Conservation (phyloP, 176 grass and related monocot species). For the Themeda triandra region DNA sequence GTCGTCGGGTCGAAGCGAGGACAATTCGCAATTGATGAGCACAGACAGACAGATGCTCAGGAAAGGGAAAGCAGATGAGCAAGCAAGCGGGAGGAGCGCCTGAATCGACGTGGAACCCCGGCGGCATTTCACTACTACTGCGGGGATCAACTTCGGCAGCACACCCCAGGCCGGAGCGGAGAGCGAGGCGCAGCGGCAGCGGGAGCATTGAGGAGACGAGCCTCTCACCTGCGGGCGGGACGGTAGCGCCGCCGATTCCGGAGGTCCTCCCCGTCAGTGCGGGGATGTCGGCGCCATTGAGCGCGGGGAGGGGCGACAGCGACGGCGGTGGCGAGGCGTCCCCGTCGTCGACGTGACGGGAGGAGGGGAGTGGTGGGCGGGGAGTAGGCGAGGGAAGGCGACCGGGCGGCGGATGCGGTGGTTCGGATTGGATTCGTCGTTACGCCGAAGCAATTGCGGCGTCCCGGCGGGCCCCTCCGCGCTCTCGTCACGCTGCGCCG, state of each 20-base stretch:
- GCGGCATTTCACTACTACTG: neutral
- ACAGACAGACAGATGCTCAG: too few relatives aligned
- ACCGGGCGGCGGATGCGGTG: neutral
- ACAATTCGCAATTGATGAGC: neutral
- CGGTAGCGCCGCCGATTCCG: neutral
- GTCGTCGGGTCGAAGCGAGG: neutral
- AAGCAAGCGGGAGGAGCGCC: neutral
- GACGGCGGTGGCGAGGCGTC: neutral
- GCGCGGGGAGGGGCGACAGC: too few relatives aligned
- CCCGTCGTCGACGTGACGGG: neutral
- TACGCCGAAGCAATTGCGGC: slow-evolving; percentile 2
- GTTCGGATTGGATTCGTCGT: slow-evolving; percentile 16
- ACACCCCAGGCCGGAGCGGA: too few relatives aligned
- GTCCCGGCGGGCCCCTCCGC: neutral
- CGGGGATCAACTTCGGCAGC: neutral
- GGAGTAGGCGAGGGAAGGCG: neutral
- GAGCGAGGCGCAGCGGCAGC: too few relatives aligned
- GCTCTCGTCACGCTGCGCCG: neutral
- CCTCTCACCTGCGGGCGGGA: neutral
- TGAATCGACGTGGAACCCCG: neutral
- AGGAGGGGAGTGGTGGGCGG: neutral
- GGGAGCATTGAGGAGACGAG: neutral
- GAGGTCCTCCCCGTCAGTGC: neutral
- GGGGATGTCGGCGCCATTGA: slow-evolving; percentile 18
- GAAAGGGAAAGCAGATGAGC: neutral